A percentile compares a stretch with the other conserved stretches of the same genome.
Evolutionary conservation across 1,139 yeast species (phyloP).

Genomic region (Scheffersomyces parashehatae): DNA sequence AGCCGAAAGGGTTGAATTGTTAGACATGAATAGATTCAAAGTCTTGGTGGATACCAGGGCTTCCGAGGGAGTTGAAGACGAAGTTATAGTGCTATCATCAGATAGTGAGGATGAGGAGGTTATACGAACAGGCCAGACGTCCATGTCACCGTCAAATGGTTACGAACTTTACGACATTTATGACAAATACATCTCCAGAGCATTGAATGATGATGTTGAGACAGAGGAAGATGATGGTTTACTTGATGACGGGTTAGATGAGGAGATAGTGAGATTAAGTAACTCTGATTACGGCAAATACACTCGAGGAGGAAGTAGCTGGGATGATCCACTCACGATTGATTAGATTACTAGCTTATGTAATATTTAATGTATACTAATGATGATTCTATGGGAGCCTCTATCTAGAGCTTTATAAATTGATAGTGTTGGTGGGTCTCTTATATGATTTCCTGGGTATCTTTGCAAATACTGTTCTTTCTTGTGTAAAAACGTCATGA

Average conservation of each 20-base stretch:
- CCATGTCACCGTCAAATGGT: not conserved
- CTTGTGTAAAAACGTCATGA: too few species aligned
- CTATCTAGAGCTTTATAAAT: too few species aligned
- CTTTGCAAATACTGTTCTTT: too few species aligned
- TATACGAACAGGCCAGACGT: too few species aligned
- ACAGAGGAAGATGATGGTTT: conserved; percentile 6
- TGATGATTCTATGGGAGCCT: too few species aligned
- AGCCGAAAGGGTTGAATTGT: conserved; percentile 37
- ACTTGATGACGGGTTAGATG: conserved; percentile 27
- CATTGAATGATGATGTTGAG: not conserved
- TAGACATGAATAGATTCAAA: conserved; percentile 36
- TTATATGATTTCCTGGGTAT: too few species aligned
- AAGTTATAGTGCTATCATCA: conserved; percentile 27
- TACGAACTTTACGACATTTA: not conserved
- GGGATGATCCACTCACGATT: conserved; percentile 40
- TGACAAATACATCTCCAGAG: not conserved
- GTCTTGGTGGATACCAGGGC: conserved; percentile 29
- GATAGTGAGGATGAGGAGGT: conserved; percentile 20
- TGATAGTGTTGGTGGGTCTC: too few species aligned
- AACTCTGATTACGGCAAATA: conserved; percentile 3
- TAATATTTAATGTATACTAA: too few species aligned
- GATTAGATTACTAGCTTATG: conserved; percentile 15
- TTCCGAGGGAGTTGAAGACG: conserved; percentile 16
- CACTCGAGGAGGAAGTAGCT: conserved; percentile 32
- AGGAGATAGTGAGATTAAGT: conserved; percentile 11